These are phyloP conservation scores for Waltergamsia citrina DNA, from an alignment of 2,329 filamentous ascomycete species.

Conservation along the genomic window DNA sequence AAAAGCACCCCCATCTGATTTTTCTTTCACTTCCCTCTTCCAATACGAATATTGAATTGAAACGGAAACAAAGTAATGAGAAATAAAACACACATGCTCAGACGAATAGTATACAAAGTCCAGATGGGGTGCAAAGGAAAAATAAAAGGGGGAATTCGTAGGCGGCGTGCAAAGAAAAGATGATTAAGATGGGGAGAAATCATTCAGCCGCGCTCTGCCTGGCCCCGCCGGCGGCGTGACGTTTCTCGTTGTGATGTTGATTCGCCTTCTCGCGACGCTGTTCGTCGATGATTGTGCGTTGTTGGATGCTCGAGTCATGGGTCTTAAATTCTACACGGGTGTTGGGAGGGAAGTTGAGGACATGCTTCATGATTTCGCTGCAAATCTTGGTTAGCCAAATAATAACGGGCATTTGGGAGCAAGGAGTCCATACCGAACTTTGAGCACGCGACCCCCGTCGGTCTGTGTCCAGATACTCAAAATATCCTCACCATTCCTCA, in stretches of 20 bases:
- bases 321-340: constrained; percentile 93
- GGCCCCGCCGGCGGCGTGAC: constrained; percentile 16
- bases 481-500: constrained; percentile 92
- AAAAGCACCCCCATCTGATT: neutral
- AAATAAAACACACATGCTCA: neutral
- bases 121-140: constrained; percentile 3
- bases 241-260: constrained; percentile 34
- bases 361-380: constrained; percentile 88
- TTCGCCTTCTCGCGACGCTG: constrained; percentile 75
- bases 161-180: constrained; percentile 6
- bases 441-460: constrained; percentile 86
- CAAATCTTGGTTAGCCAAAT: constrained; percentile 10
- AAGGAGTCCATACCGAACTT: constrained; percentile 65
- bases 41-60: neutral
- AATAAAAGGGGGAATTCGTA: neutral
- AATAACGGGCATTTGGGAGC: neutral
- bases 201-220: constrained; percentile 16
- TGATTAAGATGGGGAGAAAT: neutral
- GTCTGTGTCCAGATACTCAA: constrained; percentile 96
- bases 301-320: constrained; percentile 91
- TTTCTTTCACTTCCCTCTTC: too few relatives aligned
- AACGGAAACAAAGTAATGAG: neutral
- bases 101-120: constrained; percentile 5
- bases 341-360: constrained; percentile 76
- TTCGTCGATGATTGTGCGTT: constrained; percentile 83